Conservation (phyloP, 2,329 filamentous ascomycete species). For the Arthroderma sp. region DNA sequence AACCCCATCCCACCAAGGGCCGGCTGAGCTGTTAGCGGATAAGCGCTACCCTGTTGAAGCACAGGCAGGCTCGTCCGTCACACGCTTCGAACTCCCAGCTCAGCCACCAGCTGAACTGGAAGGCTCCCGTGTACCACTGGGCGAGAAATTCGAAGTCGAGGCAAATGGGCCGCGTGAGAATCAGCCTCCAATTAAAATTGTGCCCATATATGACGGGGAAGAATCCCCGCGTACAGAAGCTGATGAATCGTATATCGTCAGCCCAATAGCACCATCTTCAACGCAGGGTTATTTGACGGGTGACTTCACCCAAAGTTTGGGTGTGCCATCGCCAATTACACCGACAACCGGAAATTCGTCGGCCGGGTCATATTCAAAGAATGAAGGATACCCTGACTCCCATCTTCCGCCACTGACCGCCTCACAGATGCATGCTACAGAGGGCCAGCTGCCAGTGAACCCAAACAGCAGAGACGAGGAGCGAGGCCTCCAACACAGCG, state of each 20-base stretch:
- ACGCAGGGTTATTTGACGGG: neutral
- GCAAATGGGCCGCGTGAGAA: neutral
- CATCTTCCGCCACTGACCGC: no score
- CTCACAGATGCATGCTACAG: no score
- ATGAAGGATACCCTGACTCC: neutral
- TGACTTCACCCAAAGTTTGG: conserved; percentile 1
- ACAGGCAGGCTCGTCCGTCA: conserved; percentile 13
- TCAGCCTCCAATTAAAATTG: neutral
- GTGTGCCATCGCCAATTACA: conserved; percentile 6
- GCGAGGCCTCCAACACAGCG: no score
- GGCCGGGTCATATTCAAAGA: neutral
- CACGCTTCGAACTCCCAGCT: conserved; percentile 13
- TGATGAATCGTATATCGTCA: conserved; percentile 3
- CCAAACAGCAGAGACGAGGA: no score
- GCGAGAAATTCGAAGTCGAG: neutral
- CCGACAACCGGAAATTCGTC: conserved; percentile 3
- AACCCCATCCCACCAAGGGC: conserved; percentile 1
- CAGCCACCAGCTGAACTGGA: conserved; percentile 5
- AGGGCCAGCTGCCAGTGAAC: no score
- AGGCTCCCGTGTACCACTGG: conserved; percentile 3
- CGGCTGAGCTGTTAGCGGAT: conserved; percentile 15
- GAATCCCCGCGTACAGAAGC: neutral
- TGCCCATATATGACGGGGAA: neutral
- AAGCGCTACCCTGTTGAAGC: conserved; percentile 16
- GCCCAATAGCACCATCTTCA: conserved; percentile 5